Percentiles rank a stretch among this genome's conserved stretches.
Evolutionary conservation across 2,329 filamentous ascomycete species (phyloP).

Genomic region (Fusarium sp.): DNA sequence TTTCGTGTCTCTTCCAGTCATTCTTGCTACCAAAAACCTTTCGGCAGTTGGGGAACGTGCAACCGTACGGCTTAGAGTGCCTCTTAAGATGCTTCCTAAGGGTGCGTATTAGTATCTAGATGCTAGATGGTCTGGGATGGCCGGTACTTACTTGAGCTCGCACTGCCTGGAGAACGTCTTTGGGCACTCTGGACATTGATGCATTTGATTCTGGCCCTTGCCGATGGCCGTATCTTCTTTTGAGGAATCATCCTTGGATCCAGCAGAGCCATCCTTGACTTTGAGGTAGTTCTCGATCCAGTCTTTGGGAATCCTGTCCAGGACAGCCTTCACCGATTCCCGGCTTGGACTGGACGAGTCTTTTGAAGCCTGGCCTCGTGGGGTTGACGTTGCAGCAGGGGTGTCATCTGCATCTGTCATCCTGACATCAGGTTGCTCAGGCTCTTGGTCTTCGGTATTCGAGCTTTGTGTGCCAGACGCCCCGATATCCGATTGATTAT

Average conservation of each 20-base stretch:
- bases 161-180: slow-evolving; percentile 64
- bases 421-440: slow-evolving; percentile 31
- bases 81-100: slow-evolving; percentile 85
- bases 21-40: slow-evolving; percentile 92
- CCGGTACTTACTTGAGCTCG: slow-evolving; percentile 65
- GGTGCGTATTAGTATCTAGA: slow-evolving; percentile 35
- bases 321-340: slow-evolving; percentile 35
- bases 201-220: slow-evolving; percentile 26
- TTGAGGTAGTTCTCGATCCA: slow-evolving; percentile 50
- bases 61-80: slow-evolving; percentile 84
- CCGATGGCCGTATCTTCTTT: slow-evolving; percentile 15
- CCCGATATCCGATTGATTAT: neutral
- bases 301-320: slow-evolving; percentile 47
- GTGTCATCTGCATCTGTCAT: slow-evolving; percentile 30
- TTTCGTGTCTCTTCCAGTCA: slow-evolving; percentile 94
- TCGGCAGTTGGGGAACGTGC: slow-evolving; percentile 76
- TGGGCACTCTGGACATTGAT: slow-evolving; percentile 54
- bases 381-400: neutral
- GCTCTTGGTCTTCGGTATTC: neutral
- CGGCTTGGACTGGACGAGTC: neutral
- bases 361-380: neutral
- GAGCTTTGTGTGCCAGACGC: neutral
- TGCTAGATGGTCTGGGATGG: neutral
- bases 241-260: slow-evolving; percentile 15
- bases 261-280: slow-evolving; percentile 35